Conservation (phyloP, 1,139 yeast genomes). For the Hyphopichia fennica region DNA sequence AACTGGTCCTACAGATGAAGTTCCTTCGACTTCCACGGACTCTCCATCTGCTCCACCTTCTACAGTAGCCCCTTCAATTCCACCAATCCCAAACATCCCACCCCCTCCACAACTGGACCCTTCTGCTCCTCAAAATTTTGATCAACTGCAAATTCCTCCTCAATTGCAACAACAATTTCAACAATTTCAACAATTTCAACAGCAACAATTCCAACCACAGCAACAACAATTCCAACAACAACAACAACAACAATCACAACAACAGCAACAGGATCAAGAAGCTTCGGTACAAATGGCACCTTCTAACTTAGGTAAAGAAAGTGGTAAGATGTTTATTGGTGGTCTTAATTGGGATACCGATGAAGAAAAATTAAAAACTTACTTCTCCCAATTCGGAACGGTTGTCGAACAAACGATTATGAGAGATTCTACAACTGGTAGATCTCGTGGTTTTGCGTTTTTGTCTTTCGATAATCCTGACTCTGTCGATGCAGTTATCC, state of each 20-base stretch:
- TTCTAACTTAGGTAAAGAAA: conserved; percentile 44
- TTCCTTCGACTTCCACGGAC: neutral
- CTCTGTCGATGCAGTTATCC: conserved; percentile 85
- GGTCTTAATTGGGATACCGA: conserved; percentile 99
- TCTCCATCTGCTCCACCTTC: conserved; percentile 7
- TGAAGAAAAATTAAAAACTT: conserved; percentile 77
- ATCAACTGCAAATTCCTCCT: conserved; percentile 3
- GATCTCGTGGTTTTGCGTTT: conserved; percentile 97
- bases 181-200: conserved; percentile 8
- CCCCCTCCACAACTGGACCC: neutral
- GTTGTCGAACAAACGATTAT: conserved; percentile 88
- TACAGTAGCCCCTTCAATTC: conserved; percentile 8
- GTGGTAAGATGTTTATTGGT: conserved; percentile 96
- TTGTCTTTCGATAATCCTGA: conserved; percentile 80
- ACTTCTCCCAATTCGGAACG: conserved; percentile 88
- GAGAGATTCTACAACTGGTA: conserved; percentile 88
- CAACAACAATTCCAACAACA: conserved; percentile 7
- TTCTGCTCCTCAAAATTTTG: conserved; percentile 1
- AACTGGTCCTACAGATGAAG: neutral
- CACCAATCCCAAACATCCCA: conserved; percentile 6
- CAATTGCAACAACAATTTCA: conserved; percentile 7
- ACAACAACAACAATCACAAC: conserved; percentile 7
- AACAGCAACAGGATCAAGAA: conserved; percentile 14
- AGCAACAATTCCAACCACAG: conserved; percentile 7
- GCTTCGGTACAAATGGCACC: conserved; percentile 25